These are phyloP conservation scores for Begonia masoniana DNA, from an alignment of 306 rosid species.

Conservation along the genomic window DNA sequence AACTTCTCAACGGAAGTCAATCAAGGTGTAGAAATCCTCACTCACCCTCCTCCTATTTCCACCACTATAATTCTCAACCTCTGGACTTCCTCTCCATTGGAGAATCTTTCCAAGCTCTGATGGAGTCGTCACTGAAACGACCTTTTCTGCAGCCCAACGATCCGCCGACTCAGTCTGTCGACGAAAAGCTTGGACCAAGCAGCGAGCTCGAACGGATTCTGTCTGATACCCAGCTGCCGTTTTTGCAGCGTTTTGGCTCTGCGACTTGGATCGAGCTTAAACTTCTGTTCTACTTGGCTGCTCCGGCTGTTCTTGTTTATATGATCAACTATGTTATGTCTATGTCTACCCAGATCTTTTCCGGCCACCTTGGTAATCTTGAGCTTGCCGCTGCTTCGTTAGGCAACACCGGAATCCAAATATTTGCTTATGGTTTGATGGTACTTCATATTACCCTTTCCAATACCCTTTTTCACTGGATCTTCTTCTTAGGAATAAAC, in stretches of 20 bases:
- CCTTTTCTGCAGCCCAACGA: background rate
- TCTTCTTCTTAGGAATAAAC: too few relatives aligned
- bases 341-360: slow-evolving; percentile 39
- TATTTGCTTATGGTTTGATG: slow-evolving; percentile 44
- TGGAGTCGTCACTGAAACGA: background rate
- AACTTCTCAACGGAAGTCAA: too few relatives aligned
- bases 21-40: too few relatives aligned
- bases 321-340: slow-evolving; percentile 33
- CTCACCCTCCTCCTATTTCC: too few relatives aligned
- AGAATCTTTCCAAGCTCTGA: too few relatives aligned
- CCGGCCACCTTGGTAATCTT: slow-evolving; percentile 56
- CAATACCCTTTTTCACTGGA: too few relatives aligned
- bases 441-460: slow-evolving; percentile 9
- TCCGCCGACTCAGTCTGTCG: background rate
- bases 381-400: slow-evolving; percentile 38
- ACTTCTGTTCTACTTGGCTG: slow-evolving; percentile 25
- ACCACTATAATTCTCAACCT: too few relatives aligned
- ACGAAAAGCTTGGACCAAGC: background rate
- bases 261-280: slow-evolving; percentile 38
- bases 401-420: slow-evolving; percentile 48
- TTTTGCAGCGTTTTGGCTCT: slow-evolving; percentile 17
- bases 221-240: slow-evolving; percentile 4
- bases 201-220: background rate
- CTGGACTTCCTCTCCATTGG: too few relatives aligned
- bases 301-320: slow-evolving; percentile 40